These are phyloP conservation scores for Colletotrichum viniferum DNA, from an alignment of 2,329 filamentous ascomycete genomes.

Conservation along the genomic window DNA sequence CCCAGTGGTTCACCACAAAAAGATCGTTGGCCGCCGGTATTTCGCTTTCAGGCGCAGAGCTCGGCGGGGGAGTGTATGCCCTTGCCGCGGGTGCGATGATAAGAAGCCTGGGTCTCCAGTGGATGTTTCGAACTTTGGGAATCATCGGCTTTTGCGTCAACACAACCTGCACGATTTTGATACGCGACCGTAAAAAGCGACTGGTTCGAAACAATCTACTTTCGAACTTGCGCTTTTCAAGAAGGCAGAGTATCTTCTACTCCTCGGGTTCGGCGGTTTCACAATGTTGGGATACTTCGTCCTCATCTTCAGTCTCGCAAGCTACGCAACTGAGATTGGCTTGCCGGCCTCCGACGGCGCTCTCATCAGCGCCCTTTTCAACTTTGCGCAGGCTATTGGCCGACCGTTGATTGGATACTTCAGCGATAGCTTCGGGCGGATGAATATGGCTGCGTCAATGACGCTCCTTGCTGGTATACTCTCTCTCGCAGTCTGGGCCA, in stretches of 20 bases:
- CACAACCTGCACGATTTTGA: not conserved
- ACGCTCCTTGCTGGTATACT: not conserved
- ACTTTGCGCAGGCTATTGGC: not conserved
- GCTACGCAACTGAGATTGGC: not conserved
- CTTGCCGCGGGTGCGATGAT: not conserved
- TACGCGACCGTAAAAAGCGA: not conserved
- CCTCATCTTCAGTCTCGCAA: not conserved
- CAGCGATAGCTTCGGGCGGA: not conserved
- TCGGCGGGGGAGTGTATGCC: not conserved
- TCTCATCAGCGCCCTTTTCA: not conserved
- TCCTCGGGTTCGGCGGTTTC: not conserved
- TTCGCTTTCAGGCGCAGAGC: not conserved
- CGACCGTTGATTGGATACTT: not conserved
- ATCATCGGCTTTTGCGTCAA: not conserved
- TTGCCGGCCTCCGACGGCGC: not conserved
- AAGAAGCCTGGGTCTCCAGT: not conserved
- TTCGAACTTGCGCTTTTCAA: not conserved
- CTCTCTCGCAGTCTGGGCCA: not conserved
- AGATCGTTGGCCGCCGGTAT: not conserved
- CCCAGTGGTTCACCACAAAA: not conserved
- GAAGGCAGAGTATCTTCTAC: not conserved
- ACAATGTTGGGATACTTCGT: not conserved
- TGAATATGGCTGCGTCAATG: not conserved
- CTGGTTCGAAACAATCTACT: not conserved
- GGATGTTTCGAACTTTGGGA: not conserved